Base-by-base conservation (phyloP, 2,329 filamentous ascomycete species). In the Claviceps paspali region DNA sequence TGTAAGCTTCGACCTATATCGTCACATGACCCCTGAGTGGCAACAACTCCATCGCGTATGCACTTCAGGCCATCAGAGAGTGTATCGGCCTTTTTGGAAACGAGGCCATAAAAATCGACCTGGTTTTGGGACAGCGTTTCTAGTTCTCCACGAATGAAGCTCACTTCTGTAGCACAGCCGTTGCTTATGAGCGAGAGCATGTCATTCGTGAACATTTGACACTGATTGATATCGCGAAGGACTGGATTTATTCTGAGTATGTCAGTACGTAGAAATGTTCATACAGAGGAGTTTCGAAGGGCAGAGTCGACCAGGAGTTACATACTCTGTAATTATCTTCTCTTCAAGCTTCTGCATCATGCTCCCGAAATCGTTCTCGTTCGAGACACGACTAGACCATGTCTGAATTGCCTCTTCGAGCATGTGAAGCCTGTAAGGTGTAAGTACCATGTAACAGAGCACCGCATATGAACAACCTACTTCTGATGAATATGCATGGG, bases 71-170 rank as follows among this genome's bases (percentile, higher is more conserved):
- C 14, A 9, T 28, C 15, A 9, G 29, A 33, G n/a, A 29, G 19
- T 3, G 10, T 21, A 11, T 28, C n/a, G 10, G 19, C 11, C 12
- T 5, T 31, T 21, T 29, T 22, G 46, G 29, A 8, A 31, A 31
- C 39, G 12, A 46, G 29, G n/a, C 29, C 34, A 27, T 39, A 11
- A 11, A 42, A 34, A 32, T 26, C 24, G 9, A 29, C 3, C 11
- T 42, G 40, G 19, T 41, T 45, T 27, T 43, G 37, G 8, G 26
- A 39, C n/a, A 46, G 36, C 6, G 35, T 36, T 12, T 31, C 38
- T 18, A 42, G 19, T 15, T 27, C 18, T 21, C 12, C 28, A 11
- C 34, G 29, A 19, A 42, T 29, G 9, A 22, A 11, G 5, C 30
- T 23, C 9, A 42, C 21, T 35, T 42, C 36, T 14, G 33, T 29